Conservation (phyloP, 495 filamentous ascomycete genomes). For the Annulohypoxylon stygium region DNA sequence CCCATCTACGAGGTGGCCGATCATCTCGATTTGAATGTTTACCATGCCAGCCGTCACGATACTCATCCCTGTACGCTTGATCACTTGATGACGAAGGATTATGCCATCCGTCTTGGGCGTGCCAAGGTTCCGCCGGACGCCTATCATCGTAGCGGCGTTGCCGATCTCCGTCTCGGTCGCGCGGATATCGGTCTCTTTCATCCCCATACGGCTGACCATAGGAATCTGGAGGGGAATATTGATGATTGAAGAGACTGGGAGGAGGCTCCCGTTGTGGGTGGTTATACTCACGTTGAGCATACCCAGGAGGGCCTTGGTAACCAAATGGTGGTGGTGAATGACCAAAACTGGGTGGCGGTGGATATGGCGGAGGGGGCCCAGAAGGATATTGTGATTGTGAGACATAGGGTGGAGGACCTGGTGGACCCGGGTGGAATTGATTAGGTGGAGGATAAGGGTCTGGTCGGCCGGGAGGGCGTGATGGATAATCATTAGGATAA, state of each 20-base stretch:
- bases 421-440: slow-evolving; percentile 32
- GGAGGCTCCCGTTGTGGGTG: slow-evolving; percentile 36
- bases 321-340: slow-evolving; percentile 40
- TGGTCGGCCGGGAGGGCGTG: slow-evolving; percentile 30
- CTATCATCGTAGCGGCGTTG: slow-evolving; percentile 41
- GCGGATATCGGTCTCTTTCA: slow-evolving; percentile 37
- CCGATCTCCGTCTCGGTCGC: slow-evolving; percentile 34
- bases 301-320: slow-evolving; percentile 51
- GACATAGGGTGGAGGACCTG: slow-evolving; percentile 37
- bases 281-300: slow-evolving; percentile 50
- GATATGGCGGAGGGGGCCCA: slow-evolving; percentile 41
- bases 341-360: slow-evolving; percentile 39
- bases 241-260: slow-evolving; percentile 26
- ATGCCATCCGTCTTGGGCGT: slow-evolving; percentile 36
- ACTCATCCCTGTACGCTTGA: slow-evolving; percentile 29
- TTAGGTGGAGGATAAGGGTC: slow-evolving; percentile 34
- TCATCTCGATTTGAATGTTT: slow-evolving; percentile 38
- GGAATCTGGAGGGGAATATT: slow-evolving; percentile 34
- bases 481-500: slow-evolving; percentile 29
- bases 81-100: slow-evolving; percentile 22
- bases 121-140: slow-evolving; percentile 35
- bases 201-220: slow-evolving; percentile 35
- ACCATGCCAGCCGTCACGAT: slow-evolving; percentile 31
- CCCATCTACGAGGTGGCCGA: slow-evolving; percentile 33
- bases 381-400: slow-evolving; percentile 40